These are phyloP conservation scores for Cornus florida DNA, from an alignment of 148 eudicot genomes.

Conservation along the genomic window DNA sequence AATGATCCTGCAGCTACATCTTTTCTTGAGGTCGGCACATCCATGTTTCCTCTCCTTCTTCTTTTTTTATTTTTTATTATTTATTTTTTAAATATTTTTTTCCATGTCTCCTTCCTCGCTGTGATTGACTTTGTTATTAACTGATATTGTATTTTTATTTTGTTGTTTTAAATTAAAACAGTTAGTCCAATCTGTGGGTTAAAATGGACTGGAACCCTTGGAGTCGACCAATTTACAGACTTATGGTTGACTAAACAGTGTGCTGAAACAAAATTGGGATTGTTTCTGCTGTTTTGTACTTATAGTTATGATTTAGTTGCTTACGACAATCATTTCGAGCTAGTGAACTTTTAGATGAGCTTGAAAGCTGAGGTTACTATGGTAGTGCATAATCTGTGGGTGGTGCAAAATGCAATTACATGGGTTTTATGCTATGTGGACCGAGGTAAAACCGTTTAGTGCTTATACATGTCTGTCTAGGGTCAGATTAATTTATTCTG, in stretches of 20 bases:
- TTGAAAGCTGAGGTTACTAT: not conserved
- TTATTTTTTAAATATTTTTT: no score
- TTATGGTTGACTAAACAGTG: not conserved
- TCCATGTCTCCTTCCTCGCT: not conserved
- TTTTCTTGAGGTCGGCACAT: conserved; percentile 69
- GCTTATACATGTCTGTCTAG: not conserved
- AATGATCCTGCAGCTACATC: conserved; percentile 78
- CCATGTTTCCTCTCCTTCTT: not conserved
- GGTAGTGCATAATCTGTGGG: not conserved
- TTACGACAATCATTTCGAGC: not conserved
- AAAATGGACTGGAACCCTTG: not conserved
- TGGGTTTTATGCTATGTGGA: not conserved
- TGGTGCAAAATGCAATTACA: no score
- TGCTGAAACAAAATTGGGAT: not conserved
- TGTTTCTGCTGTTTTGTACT: not conserved
- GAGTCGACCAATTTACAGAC: not conserved
- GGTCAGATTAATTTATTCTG: not conserved
- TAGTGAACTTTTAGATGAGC: conserved; percentile 1
- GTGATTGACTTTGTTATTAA: not conserved
- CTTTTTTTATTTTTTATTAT: no score
- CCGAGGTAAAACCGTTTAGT: not conserved
- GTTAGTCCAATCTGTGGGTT: not conserved
- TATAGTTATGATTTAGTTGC: not conserved
- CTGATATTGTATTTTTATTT: not conserved
- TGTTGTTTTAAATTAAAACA: not conserved